Percentiles rank a stretch among this genome's conserved stretches.
These are phyloP conservation scores for Phialophora chinensis DNA, from an alignment of 2,329 filamentous ascomycete species.

Conservation along the genomic window DNA sequence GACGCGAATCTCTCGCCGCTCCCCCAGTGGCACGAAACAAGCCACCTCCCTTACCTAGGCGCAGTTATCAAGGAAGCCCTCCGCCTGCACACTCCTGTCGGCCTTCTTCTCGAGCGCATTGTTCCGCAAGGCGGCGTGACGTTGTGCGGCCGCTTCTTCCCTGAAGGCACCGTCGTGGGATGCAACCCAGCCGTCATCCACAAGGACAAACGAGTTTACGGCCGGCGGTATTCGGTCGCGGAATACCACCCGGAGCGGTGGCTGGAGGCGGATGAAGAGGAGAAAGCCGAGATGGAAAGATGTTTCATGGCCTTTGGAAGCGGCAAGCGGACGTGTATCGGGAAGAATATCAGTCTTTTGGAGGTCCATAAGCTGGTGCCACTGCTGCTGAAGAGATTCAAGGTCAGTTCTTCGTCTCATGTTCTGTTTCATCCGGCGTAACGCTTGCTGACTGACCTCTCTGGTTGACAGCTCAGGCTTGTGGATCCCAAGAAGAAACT, in stretches of 20 bases:
- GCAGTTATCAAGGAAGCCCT: constrained; percentile 30
- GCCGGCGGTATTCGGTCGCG: constrained; percentile 34
- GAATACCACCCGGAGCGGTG: constrained; percentile 41
- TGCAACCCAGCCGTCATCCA: constrained; percentile 77
- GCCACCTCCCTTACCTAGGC: constrained; percentile 27
- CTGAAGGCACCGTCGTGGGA: constrained; percentile 73
- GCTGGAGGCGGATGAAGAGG: constrained; percentile 28
- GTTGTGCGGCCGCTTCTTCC: constrained; percentile 69
- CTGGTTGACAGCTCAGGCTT: neutral
- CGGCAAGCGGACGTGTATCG: constrained; percentile 24
- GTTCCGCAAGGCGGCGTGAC: constrained; percentile 68
- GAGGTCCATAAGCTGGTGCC: constrained; percentile 32
- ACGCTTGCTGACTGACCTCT: neutral
- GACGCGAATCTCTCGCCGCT: constrained; percentile 39
- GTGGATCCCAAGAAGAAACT: constrained; percentile 18
- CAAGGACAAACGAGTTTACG: constrained; percentile 55
- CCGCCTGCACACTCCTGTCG: constrained; percentile 70
- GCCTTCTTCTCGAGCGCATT: constrained; percentile 73
- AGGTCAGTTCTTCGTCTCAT: constrained; percentile 11
- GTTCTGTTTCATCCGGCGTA: neutral
- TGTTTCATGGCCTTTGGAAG: constrained; percentile 18
- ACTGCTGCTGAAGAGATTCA: constrained; percentile 30
- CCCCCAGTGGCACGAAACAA: constrained; percentile 29
- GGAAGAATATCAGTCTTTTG: constrained; percentile 23
- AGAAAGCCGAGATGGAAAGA: constrained; percentile 10